These are phyloP conservation scores for Porogramme epimiltina DNA, from an alignment of 1,284 basidiomycete genomes.

Conservation along the genomic window DNA sequence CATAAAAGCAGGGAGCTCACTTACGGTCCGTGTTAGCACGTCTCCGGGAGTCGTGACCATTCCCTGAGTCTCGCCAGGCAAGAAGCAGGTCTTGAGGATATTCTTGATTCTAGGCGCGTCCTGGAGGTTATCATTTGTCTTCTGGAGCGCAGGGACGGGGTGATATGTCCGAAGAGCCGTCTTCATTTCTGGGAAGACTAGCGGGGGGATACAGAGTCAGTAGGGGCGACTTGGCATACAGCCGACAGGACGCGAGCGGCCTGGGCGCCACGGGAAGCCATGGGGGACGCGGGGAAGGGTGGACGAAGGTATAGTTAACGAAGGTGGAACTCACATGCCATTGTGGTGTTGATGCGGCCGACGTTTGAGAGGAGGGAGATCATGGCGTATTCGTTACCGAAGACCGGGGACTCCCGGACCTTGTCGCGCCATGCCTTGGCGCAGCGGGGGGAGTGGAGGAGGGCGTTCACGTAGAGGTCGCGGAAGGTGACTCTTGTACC, in stretches of 20 bases:
- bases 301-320: neutral
- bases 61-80: slow-evolving; percentile 27
- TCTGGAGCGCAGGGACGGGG: slow-evolving; percentile 68
- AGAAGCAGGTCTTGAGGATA: slow-evolving; percentile 35
- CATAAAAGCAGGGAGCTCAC: slow-evolving; percentile 8
- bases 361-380: slow-evolving; percentile 88
- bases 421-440: slow-evolving; percentile 88
- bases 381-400: slow-evolving; percentile 82
- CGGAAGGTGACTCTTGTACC: slow-evolving; percentile 72
- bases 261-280: neutral
- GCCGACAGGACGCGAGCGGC: neutral
- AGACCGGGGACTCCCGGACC: slow-evolving; percentile 77
- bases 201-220: slow-evolving; percentile 2
- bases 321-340: slow-evolving; percentile 71
- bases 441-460: slow-evolving; percentile 81
- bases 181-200: slow-evolving; percentile 69
- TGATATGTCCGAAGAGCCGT: slow-evolving; percentile 73
- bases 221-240: slow-evolving; percentile 6
- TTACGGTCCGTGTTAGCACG: slow-evolving; percentile 30
- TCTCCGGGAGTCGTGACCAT: slow-evolving; percentile 28
- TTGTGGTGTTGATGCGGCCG: slow-evolving; percentile 92
- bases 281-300: neutral
- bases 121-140: slow-evolving; percentile 65
- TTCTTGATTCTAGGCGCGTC: slow-evolving; percentile 69
- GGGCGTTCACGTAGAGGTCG: slow-evolving; percentile 82